phyloP scores from a whole-genome alignment of 1,284 basidiomycete species.

The Irpex sp. region DNA sequence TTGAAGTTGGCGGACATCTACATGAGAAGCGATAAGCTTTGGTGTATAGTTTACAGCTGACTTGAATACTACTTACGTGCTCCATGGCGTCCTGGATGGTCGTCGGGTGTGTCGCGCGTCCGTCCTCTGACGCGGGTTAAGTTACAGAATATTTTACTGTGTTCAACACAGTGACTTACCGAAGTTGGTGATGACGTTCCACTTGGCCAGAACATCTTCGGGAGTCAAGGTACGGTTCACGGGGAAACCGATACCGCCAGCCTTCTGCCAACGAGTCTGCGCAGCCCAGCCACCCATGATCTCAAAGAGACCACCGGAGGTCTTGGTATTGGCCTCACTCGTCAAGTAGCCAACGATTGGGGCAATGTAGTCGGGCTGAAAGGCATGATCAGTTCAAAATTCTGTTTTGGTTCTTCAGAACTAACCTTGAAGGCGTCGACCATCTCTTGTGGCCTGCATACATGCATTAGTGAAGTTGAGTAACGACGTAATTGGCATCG shows the following conservation, averaged over 20 bases:
- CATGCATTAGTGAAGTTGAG: not conserved
- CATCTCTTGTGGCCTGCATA: constrained; percentile 79
- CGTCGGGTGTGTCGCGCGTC: constrained; percentile 72
- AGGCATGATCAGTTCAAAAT: not conserved
- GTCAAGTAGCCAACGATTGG: constrained; percentile 90
- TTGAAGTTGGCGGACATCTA: constrained; percentile 78
- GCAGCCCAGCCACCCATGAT: constrained; percentile 91
- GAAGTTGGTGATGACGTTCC: constrained; percentile 80
- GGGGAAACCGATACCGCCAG: constrained; percentile 86
- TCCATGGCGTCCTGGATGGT: constrained; percentile 69
- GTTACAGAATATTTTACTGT: too few relatives aligned
- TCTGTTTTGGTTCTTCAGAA: not conserved
- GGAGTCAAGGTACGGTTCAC: constrained; percentile 68
- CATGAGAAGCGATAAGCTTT: not conserved
- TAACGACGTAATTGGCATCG: not conserved
- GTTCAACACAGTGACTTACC: too few relatives aligned
- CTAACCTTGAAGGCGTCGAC: constrained; percentile 86
- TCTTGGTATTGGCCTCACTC: constrained; percentile 76
- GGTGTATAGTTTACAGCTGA: too few relatives aligned
- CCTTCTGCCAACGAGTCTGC: constrained; percentile 89
- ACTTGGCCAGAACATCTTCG: constrained; percentile 75
- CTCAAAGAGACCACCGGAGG: constrained; percentile 82
- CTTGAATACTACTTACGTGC: constrained; percentile 31
- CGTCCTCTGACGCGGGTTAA: constrained; percentile 61
- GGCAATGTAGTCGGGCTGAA: constrained; percentile 82